Conservation (phyloP, 2,329 filamentous ascomycete species). For the Beauveria scarabaeidicola region DNA sequence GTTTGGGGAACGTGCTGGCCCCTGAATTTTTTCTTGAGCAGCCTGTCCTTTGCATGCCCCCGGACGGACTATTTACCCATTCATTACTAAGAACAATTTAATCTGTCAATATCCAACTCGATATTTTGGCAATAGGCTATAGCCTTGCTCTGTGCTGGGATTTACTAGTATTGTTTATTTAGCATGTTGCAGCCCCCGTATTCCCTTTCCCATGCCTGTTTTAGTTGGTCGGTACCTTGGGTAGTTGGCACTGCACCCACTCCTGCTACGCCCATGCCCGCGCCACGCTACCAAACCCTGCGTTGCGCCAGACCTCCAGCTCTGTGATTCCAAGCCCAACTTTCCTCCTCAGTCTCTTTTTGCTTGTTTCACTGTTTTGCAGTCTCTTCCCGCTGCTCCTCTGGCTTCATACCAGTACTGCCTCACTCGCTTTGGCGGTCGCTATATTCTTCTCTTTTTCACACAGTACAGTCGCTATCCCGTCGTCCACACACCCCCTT, state of each 20-base stretch:
- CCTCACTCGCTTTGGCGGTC: constrained; percentile 54
- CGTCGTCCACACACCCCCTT: background rate
- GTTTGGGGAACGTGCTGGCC: too few relatives aligned
- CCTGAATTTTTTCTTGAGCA: too few relatives aligned
- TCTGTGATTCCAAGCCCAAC: background rate
- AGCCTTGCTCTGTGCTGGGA: too few relatives aligned
- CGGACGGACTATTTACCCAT: too few relatives aligned
- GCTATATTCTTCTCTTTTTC: constrained; percentile 28
- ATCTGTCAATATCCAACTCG: too few relatives aligned
- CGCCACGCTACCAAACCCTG: background rate
- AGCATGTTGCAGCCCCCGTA: background rate
- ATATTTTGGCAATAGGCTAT: too few relatives aligned
- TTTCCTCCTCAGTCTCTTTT: background rate
- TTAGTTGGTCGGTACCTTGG: background rate
- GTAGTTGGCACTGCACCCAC: too few relatives aligned
- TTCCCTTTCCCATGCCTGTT: background rate
- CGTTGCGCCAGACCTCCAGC: background rate
- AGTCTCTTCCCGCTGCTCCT: constrained; percentile 14
- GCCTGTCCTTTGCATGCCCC: too few relatives aligned
- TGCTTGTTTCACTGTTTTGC: constrained; percentile 9
- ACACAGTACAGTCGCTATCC: background rate
- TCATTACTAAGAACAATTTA: too few relatives aligned
- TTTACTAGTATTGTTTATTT: background rate
- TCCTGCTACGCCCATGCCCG: background rate
- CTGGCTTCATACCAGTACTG: constrained; percentile 19